Base-by-base conservation (phyloP, 208 protist species). In the Crithidia expoeki region DNA sequence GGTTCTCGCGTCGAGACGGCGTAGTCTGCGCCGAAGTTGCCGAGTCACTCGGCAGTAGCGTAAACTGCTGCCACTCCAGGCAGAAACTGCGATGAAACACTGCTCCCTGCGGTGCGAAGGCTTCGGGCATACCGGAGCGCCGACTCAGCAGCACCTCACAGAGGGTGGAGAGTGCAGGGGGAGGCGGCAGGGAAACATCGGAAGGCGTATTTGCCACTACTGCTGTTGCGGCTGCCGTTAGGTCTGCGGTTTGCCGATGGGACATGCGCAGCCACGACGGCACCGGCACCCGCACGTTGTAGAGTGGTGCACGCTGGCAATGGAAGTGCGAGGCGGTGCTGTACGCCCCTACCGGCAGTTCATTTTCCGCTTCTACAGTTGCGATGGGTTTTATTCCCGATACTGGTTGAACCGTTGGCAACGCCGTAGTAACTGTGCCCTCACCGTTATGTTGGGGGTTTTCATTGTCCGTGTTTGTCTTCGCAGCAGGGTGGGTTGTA, bases 241-340 rank as follows among this genome's bases (percentile, higher is more conserved):
- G 14, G 40, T 40, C 9, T 14, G 42, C 12, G 42, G 4, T n/a
- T 4, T 46, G 14, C 49, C 25, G 49, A 7, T 14, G 32, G 14
- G 62, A 25, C 9, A n/a, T 28, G n/a, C 73, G 63, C 55, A 76
- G 46, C 64, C 73, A 80, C 38, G 21, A 3, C 12, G 79, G 73
- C 10, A 79, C 63, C 21, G 55, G 59, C 9, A 76, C 47, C 30
- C 42, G 58, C 14, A 75, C 40, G 49, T 19, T 64, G 57, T 84
- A 84, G 9, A 80, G 60, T 17, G 79, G 74, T 2, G 74, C 79
- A 21, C 44, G 63, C 25, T 74, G 66, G 47, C 79, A 84, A 67
- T 84, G 79, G 28, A 77, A 77, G 30, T 60, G 58, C 25, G 59
- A n/a, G 23, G 66, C 5, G 14, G 59, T 47, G 66, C 79, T 58